Evolutionary conservation across 345 rosid species (phyloP).

Genomic region (Bruguiera sexangula): DNA sequence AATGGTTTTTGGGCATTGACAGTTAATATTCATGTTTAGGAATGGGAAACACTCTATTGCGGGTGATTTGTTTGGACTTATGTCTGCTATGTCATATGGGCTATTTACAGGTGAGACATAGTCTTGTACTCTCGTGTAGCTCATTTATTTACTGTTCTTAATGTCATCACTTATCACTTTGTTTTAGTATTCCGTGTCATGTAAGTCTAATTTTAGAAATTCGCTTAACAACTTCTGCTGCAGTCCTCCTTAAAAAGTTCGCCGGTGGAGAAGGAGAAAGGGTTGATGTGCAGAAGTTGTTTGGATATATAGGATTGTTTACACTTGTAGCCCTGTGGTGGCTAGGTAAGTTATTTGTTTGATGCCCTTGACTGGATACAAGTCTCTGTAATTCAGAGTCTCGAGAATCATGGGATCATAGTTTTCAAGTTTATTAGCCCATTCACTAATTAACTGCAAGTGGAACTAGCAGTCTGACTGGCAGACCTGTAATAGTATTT

Average conservation of each 20-base stretch:
- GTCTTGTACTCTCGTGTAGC: neutral
- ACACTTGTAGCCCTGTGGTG: slow-evolving; percentile 99
- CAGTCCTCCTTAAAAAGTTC: slow-evolving; percentile 97
- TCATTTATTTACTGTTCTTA: neutral
- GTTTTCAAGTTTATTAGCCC: neutral
- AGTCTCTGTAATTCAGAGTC: neutral
- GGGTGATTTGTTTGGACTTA: slow-evolving; percentile 96
- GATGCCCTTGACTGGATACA: slow-evolving; percentile 7
- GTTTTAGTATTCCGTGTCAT: neutral
- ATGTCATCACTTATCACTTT: neutral
- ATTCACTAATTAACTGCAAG: neutral
- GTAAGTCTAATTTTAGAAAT: slow-evolving; percentile 6
- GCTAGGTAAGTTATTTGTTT: slow-evolving; percentile 62
- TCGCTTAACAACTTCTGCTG: slow-evolving; percentile 20
- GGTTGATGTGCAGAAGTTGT: slow-evolving; percentile 90
- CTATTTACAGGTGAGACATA: slow-evolving; percentile 69
- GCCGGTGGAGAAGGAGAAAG: slow-evolving; percentile 96
- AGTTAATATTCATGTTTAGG: slow-evolving; percentile 65
- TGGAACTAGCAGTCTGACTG: neutral
- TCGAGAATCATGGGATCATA: neutral
- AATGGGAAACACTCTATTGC: slow-evolving; percentile 74
- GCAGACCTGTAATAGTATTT: neutral
- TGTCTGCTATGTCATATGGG: slow-evolving; percentile 92
- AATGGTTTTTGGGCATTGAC: slow-evolving; percentile 34
- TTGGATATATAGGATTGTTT: slow-evolving; percentile 94